phyloP scores from a whole-genome alignment of 2,329 filamentous ascomycete genomes.

The Aspergillus sp. region DNA sequence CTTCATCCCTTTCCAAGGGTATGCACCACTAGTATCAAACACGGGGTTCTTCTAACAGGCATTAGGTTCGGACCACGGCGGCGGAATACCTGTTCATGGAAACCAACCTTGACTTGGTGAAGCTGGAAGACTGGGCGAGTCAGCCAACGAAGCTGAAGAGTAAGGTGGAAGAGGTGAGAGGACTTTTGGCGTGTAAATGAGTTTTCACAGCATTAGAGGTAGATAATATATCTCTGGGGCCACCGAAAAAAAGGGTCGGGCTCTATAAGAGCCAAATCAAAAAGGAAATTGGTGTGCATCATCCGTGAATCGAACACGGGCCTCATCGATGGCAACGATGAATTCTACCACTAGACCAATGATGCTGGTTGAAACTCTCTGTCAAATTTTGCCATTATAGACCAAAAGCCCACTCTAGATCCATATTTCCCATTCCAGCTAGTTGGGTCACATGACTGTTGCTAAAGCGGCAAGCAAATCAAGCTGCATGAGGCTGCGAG shows the following conservation, averaged over 20 bases:
- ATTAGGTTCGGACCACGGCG: conserved; percentile 35
- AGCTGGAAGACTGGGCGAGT: conserved; percentile 36
- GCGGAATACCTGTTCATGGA: conserved; percentile 40
- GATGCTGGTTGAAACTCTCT: conserved; percentile 27
- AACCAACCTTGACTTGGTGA: conserved; percentile 30
- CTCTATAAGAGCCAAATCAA: not conserved
- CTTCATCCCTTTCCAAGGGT: conserved; percentile 81
- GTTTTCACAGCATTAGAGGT: not conserved
- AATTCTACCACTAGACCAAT: conserved; percentile 49
- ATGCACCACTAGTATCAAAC: conserved; percentile 29
- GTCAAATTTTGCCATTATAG: not conserved
- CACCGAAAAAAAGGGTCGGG: not conserved
- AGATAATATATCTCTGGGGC: not conserved
- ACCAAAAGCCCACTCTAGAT: not conserved
- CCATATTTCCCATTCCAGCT: not conserved
- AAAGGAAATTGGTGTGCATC: conserved; percentile 30
- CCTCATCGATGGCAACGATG: conserved; percentile 48
- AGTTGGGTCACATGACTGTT: not conserved
- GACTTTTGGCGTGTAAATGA: conserved; percentile 15
- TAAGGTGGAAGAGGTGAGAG: conserved; percentile 31
- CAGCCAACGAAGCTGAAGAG: conserved; percentile 34
- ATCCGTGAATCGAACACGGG: conserved; percentile 50
- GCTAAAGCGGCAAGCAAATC: conserved; percentile 13
- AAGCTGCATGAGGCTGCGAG: conserved; percentile 1
- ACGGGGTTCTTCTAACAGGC: not conserved